Conservation (phyloP, 2,329 filamentous ascomycete species). For the Penicillium palitans region DNA sequence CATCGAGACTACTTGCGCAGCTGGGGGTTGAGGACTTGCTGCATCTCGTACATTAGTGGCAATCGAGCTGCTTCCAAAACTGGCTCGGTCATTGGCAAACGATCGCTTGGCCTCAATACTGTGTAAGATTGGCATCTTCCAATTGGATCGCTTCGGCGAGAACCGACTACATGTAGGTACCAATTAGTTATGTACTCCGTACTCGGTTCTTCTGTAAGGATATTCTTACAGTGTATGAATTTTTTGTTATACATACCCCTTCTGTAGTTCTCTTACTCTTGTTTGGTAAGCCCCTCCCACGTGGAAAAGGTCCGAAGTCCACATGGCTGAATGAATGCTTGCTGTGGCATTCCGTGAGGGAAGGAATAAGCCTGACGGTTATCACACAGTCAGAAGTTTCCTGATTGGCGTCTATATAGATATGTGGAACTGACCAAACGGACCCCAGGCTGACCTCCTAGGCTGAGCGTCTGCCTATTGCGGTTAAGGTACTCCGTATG, state of each 20-base stretch:
- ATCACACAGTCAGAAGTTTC: neutral
- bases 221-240: neutral
- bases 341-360: neutral
- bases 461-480: neutral
- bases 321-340: conserved; percentile 3
- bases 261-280: neutral
- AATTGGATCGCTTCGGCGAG: neutral
- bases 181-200: neutral
- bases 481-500: neutral
- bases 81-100: conserved; percentile 3
- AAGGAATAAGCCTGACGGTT: neutral
- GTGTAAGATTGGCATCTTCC: neutral
- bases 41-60: conserved; percentile 11
- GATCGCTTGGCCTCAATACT: neutral
- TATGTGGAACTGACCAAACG: neutral
- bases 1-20: conserved; percentile 17
- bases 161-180: neutral
- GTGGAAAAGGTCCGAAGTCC: conserved; percentile 1
- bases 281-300: neutral
- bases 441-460: neutral
- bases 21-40: neutral
- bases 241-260: neutral
- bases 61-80: neutral
- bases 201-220: neutral
- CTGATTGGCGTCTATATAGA: neutral